Evolutionary conservation across 176 grass and related monocot genomes (phyloP).

Genomic region (Phoenix dactylifera): DNA sequence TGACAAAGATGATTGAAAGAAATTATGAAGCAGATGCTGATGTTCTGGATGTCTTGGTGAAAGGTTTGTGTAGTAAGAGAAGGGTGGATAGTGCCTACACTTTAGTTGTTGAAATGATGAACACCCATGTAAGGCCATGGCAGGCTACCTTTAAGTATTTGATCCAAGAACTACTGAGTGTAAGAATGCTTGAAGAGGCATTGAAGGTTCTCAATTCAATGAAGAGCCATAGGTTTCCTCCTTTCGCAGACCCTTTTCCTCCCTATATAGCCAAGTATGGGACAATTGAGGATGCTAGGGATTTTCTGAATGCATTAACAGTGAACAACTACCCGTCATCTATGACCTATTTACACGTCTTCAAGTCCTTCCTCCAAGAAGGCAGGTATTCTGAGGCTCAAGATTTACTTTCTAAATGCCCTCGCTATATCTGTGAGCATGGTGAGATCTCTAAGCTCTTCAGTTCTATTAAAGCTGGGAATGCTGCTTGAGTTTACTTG

Average conservation of each 20-base stretch:
- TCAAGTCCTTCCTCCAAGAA: slow-evolving; percentile 67
- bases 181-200: slow-evolving; percentile 57
- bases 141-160: slow-evolving; percentile 53
- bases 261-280: slow-evolving; percentile 56
- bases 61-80: slow-evolving; percentile 44
- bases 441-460: slow-evolving; percentile 41
- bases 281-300: slow-evolving; percentile 59
- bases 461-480: slow-evolving; percentile 31
- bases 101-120: slow-evolving; percentile 71
- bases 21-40: slow-evolving; percentile 40
- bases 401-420: slow-evolving; percentile 71
- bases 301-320: slow-evolving; percentile 57
- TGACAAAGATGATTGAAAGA: slow-evolving; percentile 64
- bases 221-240: slow-evolving; percentile 50
- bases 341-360: slow-evolving; percentile 45
- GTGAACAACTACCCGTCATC: slow-evolving; percentile 28
- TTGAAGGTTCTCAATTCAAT: slow-evolving; percentile 56
- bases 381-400: slow-evolving; percentile 69
- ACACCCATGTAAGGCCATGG: slow-evolving; percentile 34
- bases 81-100: slow-evolving; percentile 38
- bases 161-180: slow-evolving; percentile 48
- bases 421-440: slow-evolving; percentile 63
- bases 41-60: slow-evolving; percentile 66
- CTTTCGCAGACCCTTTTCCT: slow-evolving; percentile 59
- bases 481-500: slow-evolving; percentile 7